These are phyloP conservation scores for Leersia perrieri DNA, from an alignment of 176 grass and related monocot genomes.

Conservation along the genomic window DNA sequence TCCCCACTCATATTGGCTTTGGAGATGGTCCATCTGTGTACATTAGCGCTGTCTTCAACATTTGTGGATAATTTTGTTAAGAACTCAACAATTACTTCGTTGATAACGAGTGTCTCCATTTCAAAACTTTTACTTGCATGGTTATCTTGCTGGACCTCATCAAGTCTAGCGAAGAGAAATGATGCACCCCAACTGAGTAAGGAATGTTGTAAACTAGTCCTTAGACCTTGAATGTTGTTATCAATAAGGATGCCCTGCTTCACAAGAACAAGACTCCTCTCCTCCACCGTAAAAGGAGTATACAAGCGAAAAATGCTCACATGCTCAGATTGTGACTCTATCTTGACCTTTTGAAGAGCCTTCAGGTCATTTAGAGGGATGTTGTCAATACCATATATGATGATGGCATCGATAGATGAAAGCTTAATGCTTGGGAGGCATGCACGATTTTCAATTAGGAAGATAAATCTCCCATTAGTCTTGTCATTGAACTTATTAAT, in stretches of 20 bases:
- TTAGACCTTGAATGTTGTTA: conserved; percentile 44
- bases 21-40: conserved; percentile 18
- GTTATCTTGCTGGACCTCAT: conserved; percentile 54
- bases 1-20: conserved; percentile 56
- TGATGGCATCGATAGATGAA: conserved; percentile 60
- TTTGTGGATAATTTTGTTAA: conserved; percentile 36
- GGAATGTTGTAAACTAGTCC: conserved; percentile 42
- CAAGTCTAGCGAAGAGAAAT: conserved; percentile 50
- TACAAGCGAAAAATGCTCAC: conserved; percentile 70
- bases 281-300: conserved; percentile 75
- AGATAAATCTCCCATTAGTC: conserved; percentile 68
- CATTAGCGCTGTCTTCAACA: conserved; percentile 16
- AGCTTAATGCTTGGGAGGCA: conserved; percentile 75
- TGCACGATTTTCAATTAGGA: conserved; percentile 67
- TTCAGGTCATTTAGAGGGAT: conserved; percentile 82
- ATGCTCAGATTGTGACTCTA: conserved; percentile 39
- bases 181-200: conserved; percentile 78
- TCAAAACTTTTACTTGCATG: conserved; percentile 30
- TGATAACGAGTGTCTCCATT: conserved; percentile 25
- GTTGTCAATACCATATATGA: conserved; percentile 71
- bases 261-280: conserved; percentile 59
- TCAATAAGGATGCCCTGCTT: conserved; percentile 55
- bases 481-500: conserved; percentile 77
- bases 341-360: conserved; percentile 53
- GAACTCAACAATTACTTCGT: conserved; percentile 53